These are phyloP conservation scores for Hirsutella minnesotensis DNA, from an alignment of 2,329 filamentous ascomycete species.

Conservation along the genomic window DNA sequence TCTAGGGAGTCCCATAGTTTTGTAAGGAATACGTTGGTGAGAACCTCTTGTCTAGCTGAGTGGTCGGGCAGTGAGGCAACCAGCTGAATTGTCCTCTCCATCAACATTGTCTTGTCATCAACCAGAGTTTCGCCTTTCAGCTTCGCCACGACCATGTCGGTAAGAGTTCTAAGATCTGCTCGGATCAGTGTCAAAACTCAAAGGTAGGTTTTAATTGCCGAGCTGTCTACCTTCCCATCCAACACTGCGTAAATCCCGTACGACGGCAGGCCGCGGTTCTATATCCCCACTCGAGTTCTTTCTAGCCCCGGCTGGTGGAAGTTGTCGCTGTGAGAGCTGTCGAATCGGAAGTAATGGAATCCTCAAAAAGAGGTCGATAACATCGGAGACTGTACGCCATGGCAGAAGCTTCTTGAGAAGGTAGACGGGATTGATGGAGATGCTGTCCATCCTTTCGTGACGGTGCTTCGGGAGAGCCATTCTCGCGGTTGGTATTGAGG, in stretches of 20 bases:
- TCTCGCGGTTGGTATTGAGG: no score
- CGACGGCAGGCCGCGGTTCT: constrained; percentile 38
- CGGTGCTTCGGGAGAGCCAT: no score
- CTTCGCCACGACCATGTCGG: constrained; percentile 48
- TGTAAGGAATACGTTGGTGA: constrained; percentile 57
- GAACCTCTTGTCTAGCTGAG: constrained; percentile 47
- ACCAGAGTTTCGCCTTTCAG: constrained; percentile 48
- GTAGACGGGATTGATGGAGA: no score
- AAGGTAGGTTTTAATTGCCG: not conserved
- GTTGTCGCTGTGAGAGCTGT: no score
- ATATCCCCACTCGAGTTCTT: no score
- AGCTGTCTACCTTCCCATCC: constrained; percentile 29
- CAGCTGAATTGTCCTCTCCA: constrained; percentile 64
- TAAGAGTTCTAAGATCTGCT: constrained; percentile 51
- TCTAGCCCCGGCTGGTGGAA: no score
- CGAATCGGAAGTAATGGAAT: no score
- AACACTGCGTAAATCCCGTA: constrained; percentile 46
- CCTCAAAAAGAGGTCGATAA: no score
- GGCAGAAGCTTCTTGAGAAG: no score
- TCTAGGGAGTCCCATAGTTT: constrained; percentile 61
- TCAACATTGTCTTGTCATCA: constrained; percentile 68
- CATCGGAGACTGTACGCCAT: no score
- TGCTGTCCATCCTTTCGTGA: no score
- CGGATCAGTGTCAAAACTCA: not conserved
- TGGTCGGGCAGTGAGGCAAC: constrained; percentile 51